Evolutionary conservation across 345 rosid genomes (phyloP).

Genomic region (Capsella bursapastoris): DNA sequence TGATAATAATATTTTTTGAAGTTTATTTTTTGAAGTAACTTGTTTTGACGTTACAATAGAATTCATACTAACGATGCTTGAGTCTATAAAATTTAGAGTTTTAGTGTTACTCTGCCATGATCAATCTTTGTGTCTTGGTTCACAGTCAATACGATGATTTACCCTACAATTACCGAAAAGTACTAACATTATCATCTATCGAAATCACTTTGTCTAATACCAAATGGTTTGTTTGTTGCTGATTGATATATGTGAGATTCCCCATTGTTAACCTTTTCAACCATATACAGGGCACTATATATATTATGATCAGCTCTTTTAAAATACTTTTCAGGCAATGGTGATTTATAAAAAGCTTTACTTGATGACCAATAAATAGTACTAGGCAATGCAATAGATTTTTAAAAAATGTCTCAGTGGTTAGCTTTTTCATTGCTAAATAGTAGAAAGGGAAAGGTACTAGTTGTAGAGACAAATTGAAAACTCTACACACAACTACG

Average conservation of each 20-base stretch:
- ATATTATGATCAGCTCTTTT: background rate
- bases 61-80: background rate
- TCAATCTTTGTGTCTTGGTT: background rate
- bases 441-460: slow-evolving; percentile 32
- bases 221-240: background rate
- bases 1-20: background rate
- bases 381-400: slow-evolving; percentile 17
- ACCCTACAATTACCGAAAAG: background rate
- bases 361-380: slow-evolving; percentile 30
- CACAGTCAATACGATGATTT: background rate
- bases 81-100: background rate
- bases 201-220: slow-evolving; percentile 2
- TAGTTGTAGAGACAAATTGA: slow-evolving; percentile 29
- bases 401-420: slow-evolving; percentile 1
- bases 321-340: slow-evolving; percentile 6
- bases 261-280: background rate
- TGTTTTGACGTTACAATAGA: slow-evolving; percentile 2
- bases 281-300: background rate
- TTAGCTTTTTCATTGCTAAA: slow-evolving; percentile 9
- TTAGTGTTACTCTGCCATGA: background rate
- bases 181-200: background rate
- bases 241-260: slow-evolving; percentile 15
- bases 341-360: slow-evolving; percentile 4
- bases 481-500: background rate
- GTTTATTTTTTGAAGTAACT: slow-evolving; percentile 2